Evolutionary conservation across 2,329 filamentous ascomycete species (phyloP), one percentile per base, ranked within the genome.

Genomic region (Aspergillus brasiliensis): DNA sequence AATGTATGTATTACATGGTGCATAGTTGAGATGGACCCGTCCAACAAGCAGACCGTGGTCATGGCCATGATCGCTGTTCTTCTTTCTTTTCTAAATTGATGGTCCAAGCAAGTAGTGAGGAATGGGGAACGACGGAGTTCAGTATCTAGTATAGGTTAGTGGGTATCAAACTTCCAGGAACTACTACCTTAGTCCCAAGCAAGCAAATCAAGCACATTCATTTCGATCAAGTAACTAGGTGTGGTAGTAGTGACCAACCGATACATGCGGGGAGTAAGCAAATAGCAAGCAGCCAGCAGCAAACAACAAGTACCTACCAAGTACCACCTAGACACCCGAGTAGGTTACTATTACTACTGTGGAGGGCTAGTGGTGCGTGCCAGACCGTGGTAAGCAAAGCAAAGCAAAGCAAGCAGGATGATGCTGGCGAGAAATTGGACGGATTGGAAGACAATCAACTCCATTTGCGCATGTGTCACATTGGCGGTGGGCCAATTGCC

Each of bases 401-500:
- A n/a, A 34, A 49, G 46, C 21, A 15, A 49, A 51, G 48, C 31
- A 38, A 31, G 28, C 21, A 51, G 34, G 21, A n/a, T 15, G 21
- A 21, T 10, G 31, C 8, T 40, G 17, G 31, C 19, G 51, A n/a
- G 13, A 28, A 37, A 19, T 11, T 34, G 13, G 31, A 34, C 31
- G 34, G 21, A 27, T 17, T 37, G 51, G 25, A 48, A 48, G 51
- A 28, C 51, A 54, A 54, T 54, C 51, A 54, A 54, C 31, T 17
- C 51, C 34, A 40, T 40, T 53, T 44, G 49, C 34, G 51, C 51
- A 54, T 38, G 51, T 54, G 51, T 54, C 51, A 54, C 51, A 54
- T 54, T 54, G 51, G 38, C 51, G 37, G 38, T 31, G 51, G 31
- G 49, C 49, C 28, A 51, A 51, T 51, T 17, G 17, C 28, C 49